Base-by-base conservation (phyloP, 2,329 filamentous ascomycete genomes). In the Alternaria atra region DNA sequence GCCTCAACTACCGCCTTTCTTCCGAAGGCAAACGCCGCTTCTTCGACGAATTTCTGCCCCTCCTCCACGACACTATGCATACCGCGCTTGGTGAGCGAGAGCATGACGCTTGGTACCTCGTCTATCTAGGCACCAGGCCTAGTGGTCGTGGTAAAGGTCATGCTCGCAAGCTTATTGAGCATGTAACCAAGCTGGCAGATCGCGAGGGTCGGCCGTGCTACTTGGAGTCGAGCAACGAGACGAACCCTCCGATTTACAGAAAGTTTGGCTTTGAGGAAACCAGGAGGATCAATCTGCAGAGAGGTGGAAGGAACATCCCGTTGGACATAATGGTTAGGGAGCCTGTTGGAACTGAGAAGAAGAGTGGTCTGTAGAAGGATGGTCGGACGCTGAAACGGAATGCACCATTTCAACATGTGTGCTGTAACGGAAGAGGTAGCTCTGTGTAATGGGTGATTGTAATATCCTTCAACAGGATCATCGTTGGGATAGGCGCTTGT, bases 301-400 rank as follows among this genome's bases (percentile, higher is more conserved):
- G 89, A 51, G 87, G 83, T 9, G 82, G 84, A 61, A 69, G 68
- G 64, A 86, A 89, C 29, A 85, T 94, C 51, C 83, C 83, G 59
- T 81, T 94, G 77, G 90, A 91, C 73, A 90, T 93, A 80, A 96
- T 96, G 92, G 89, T 94, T 53, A 85, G 91, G 61, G 90, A 93
- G 82, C 90, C 91, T 7, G 65, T 64, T 8, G 46, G 17, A 20
- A 47, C 44, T 29, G 67, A 64, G 66, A 70, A 70, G 63, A 70
- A 70, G 68, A 51, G 50, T n/a, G 59, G 52, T 8, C 15, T 55
- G 52, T 67, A 63, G 53, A 37, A 44, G 32, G 9, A 8, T 23
- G 50, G 15, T 13, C 30, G 42, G 37, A 34, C 27, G 6, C 20
- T 50, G 43, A 58, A 12, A 17, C 25, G 37, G 15, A 39, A 60